Conservation (phyloP, 1,284 basidiomycete species). For the Ceratorhiza oryzae-sativae region DNA sequence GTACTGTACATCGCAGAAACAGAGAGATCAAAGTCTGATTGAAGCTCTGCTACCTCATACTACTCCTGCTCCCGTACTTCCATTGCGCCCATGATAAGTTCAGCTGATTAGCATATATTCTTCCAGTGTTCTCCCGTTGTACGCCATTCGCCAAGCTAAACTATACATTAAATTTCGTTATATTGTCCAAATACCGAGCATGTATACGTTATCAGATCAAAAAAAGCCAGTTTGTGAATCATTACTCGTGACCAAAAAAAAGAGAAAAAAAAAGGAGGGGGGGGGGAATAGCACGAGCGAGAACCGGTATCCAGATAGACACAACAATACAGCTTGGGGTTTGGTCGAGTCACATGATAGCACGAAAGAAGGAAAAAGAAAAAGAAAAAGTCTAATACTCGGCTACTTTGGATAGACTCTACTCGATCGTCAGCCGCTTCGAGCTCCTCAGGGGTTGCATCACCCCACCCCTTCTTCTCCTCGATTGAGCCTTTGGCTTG, state of each 20-base stretch:
- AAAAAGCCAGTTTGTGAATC: not conserved
- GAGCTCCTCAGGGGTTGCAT: slow-evolving; percentile 10
- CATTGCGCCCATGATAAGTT: not conserved
- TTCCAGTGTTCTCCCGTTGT: no score
- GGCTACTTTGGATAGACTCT: not conserved
- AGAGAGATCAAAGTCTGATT: no score
- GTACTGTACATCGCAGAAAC: no score
- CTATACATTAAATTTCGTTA: slow-evolving; percentile 25
- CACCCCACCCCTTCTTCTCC: slow-evolving; percentile 8
- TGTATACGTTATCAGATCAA: not conserved
- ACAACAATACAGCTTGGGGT: not conserved
- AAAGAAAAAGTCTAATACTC: not conserved
- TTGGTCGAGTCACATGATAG: not conserved
- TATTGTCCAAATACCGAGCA: not conserved
- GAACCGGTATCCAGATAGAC: not conserved
- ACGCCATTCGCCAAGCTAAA: no score
- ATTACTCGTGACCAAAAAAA: not conserved
- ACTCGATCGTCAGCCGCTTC: slow-evolving; percentile 29
- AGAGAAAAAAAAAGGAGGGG: no score
- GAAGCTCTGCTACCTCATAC: no score
- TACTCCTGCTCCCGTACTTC: no score
- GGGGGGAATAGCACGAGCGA: not conserved
- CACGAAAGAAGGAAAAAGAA: not conserved
- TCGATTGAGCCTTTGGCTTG: not conserved
- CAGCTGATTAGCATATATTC: no score